phyloP scores from a whole-genome alignment of 2,329 filamentous ascomycete genomes.

The Pleomassaria siparia region DNA sequence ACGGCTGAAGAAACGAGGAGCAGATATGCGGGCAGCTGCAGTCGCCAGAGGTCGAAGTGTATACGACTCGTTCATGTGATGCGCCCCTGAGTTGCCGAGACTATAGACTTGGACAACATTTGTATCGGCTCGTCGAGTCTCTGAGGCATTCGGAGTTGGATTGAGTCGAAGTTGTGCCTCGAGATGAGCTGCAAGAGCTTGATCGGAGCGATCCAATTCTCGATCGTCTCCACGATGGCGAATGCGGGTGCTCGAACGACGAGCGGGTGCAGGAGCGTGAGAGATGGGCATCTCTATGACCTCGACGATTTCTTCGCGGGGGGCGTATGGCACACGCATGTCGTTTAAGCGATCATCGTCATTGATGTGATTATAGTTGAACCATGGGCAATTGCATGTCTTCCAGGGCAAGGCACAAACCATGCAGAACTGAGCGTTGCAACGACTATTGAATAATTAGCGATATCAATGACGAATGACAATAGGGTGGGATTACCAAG shows the following conservation, averaged over 20 bases:
- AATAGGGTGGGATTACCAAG: slow-evolving; percentile 61
- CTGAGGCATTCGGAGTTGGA: slow-evolving; percentile 21
- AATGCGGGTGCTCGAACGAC: slow-evolving; percentile 27
- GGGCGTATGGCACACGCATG: slow-evolving; percentile 35
- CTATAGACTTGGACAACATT: slow-evolving; percentile 52
- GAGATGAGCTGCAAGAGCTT: slow-evolving; percentile 54
- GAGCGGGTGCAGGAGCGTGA: slow-evolving; percentile 25
- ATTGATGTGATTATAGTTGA: slow-evolving; percentile 59
- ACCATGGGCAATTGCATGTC: slow-evolving; percentile 79
- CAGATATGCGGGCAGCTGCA: slow-evolving; percentile 26
- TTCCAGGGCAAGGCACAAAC: slow-evolving; percentile 82
- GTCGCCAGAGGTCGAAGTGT: slow-evolving; percentile 33
- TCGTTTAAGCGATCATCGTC: slow-evolving; percentile 56
- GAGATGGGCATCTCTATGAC: slow-evolving; percentile 33
- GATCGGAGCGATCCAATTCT: slow-evolving; percentile 50
- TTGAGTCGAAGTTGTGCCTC: slow-evolving; percentile 47
- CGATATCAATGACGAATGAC: slow-evolving; percentile 10
- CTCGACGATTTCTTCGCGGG: slow-evolving; percentile 29
- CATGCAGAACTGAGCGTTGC: slow-evolving; percentile 85
- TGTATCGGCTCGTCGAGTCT: slow-evolving; percentile 40
- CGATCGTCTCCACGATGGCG: slow-evolving; percentile 38
- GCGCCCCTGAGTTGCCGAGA: slow-evolving; percentile 55
- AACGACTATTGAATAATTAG: slow-evolving; percentile 57
- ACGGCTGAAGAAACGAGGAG: slow-evolving; percentile 28
- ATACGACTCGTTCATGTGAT: slow-evolving; percentile 61